Base-by-base conservation (phyloP, 352 stramenopile species). In the Globisporangium okanoganense region DNA sequence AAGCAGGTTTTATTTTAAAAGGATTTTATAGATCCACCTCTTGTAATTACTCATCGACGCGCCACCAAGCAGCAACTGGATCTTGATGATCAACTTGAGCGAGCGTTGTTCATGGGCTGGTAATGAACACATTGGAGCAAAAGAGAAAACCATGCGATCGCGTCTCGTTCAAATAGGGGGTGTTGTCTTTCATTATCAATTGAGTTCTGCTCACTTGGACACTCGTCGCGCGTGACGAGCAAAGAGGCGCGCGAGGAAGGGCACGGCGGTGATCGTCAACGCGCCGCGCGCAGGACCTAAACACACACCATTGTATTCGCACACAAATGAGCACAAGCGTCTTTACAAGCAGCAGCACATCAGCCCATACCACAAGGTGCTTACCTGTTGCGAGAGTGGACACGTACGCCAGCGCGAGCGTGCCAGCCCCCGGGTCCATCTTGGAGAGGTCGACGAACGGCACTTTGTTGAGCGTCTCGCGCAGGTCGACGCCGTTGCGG, bases 321-420 rank as follows among this genome's bases (percentile, higher is more conserved):
- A 27, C 35, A 16, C 10, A 54, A 10, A 6, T 27, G 13, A 22
- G 13, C 22, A 27, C 4, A 5, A 38, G 12, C 9, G 5, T 22
- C 29, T 29, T 25, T 38, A 59, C 33, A 12, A 13, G 20, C 29
- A 45, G 12, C 20, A 61, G 10, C 13, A 54, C 8, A 22, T n/a
- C 27, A 25, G 33, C 29, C 25, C 31, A 35, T 57, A 35, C n/a
- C n/a, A n/a, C 13, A n/a, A 2, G 14, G 14, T 14, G 25, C 29
- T 20, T 67, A 80, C 69, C 80, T 41, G 79, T 92, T 40, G 92
- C 91, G 58, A 94, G 85, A 8, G 97, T 92, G 20, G 94, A 87
- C 61, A 99, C 97, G 73, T 99, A 99, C 47, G 85, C 85, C 50
- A 94, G 74, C 35, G 81, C 72, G 45, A 95, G 66, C 29, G 72